A percentile compares a stretch with the other conserved stretches of the same genome.
Evolutionary conservation across 805 yeast genomes (phyloP).

Genomic region (Starmera caribaea): DNA sequence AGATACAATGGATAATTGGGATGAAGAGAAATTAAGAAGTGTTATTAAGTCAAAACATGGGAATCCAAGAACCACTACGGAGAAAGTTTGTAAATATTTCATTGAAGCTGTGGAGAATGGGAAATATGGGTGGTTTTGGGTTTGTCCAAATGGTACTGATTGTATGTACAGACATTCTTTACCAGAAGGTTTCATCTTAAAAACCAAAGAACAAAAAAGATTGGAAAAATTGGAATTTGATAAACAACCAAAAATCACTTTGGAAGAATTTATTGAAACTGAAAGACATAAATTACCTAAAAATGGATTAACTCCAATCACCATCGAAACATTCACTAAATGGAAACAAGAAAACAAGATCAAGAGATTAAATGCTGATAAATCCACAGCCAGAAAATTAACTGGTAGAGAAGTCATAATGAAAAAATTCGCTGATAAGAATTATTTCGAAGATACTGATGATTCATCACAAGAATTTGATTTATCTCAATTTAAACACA

Average conservation of each 20-base stretch:
- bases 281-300: constrained; percentile 81
- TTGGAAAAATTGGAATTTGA: constrained; percentile 80
- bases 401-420: constrained; percentile 65
- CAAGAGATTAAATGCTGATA: constrained; percentile 37
- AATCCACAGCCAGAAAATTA: constrained; percentile 36
- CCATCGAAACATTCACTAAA: constrained; percentile 62
- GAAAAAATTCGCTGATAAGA: constrained; percentile 49
- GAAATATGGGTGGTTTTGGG: constrained; percentile 99
- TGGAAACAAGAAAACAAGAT: constrained; percentile 74
- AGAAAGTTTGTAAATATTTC: constrained; percentile 86
- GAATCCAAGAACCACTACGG: constrained; percentile 88
- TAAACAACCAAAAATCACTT: constrained; percentile 77
- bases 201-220: constrained; percentile 93
- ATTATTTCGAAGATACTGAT: constrained; percentile 40
- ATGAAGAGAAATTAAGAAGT: constrained; percentile 83
- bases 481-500: constrained; percentile 29
- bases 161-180: constrained; percentile 94
- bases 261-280: constrained; percentile 92
- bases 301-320: constrained; percentile 73
- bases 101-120: constrained; percentile 96
- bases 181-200: constrained; percentile 94
- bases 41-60: constrained; percentile 92
- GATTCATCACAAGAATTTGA: constrained; percentile 30
- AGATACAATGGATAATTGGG: constrained; percentile 96
- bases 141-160: constrained; percentile 89